These are phyloP conservation scores for Otatea glauca DNA, from an alignment of 176 grass and related monocot genomes.

Conservation along the genomic window DNA sequence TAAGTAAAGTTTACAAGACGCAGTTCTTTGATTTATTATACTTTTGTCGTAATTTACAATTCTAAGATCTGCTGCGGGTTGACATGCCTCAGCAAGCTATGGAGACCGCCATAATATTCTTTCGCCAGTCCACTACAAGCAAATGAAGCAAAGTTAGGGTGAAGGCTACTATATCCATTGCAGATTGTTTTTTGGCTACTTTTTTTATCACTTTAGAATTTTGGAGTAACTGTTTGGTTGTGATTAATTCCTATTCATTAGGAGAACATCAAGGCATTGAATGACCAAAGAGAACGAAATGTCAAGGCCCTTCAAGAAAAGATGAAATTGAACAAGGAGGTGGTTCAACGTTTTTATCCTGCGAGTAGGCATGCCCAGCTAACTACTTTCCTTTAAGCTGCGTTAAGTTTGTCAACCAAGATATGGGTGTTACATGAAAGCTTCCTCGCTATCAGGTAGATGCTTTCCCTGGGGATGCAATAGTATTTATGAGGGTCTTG, in stretches of 20 bases:
- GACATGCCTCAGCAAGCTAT: slow-evolving; percentile 97
- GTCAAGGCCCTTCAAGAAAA: slow-evolving; percentile 82
- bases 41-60: slow-evolving; percentile 23
- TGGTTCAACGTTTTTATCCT: slow-evolving; percentile 78
- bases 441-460: slow-evolving; percentile 66
- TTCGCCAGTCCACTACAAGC: slow-evolving; percentile 74
- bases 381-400: slow-evolving; percentile 22
- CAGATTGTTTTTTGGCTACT: neutral
- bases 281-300: slow-evolving; percentile 82
- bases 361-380: slow-evolving; percentile 56
- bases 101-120: slow-evolving; percentile 82
- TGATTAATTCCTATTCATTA: slow-evolving; percentile 45
- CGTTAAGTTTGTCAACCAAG: slow-evolving; percentile 8
- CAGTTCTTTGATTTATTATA: neutral
- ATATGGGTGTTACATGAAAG: slow-evolving; percentile 5
- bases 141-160: slow-evolving; percentile 72
- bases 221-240: slow-evolving; percentile 31
- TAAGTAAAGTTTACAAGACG: neutral
- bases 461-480: slow-evolving; percentile 97
- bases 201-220: slow-evolving; percentile 4
- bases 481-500: slow-evolving; percentile 91
- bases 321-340: slow-evolving; percentile 76
- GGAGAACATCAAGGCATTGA: slow-evolving; percentile 81
- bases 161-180: slow-evolving; percentile 5
- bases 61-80: slow-evolving; percentile 62